Evolutionary conservation across 441 rosid species (phyloP).

Genomic region (Eruca vesicaria): DNA sequence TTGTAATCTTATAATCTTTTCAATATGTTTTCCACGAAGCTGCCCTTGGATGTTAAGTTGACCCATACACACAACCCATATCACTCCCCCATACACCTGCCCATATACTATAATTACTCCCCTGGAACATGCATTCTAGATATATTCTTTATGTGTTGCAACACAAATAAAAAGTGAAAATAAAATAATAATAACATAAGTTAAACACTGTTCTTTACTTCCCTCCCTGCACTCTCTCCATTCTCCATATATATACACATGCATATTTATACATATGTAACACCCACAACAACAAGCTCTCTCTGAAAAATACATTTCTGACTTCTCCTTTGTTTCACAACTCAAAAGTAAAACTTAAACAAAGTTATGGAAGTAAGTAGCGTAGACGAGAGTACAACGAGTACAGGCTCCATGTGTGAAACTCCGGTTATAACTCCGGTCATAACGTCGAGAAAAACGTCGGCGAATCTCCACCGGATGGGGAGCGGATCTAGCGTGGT

Average conservation of each 20-base stretch:
- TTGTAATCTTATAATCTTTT: neutral
- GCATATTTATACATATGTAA: neutral
- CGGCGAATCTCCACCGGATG: constrained; percentile 46
- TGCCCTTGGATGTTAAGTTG: constrained; percentile 34
- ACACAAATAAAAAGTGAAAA: constrained; percentile 17
- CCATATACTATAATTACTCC: constrained; percentile 35
- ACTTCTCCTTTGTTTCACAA: neutral
- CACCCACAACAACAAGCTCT: neutral
- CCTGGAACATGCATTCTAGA: constrained; percentile 28
- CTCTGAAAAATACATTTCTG: constrained; percentile 10
- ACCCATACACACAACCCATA: constrained; percentile 52
- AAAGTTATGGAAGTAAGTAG: constrained; percentile 59
- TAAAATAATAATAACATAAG: constrained; percentile 2
- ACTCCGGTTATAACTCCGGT: constrained; percentile 20
- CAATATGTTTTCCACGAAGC: constrained; percentile 19
- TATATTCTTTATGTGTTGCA: neutral
- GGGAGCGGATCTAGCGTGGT: constrained; percentile 80
- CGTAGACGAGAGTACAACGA: constrained; percentile 65
- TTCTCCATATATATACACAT: constrained; percentile 12
- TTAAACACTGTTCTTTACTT: constrained; percentile 26
- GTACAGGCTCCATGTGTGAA: constrained; percentile 41
- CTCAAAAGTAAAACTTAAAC: neutral
- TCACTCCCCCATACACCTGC: constrained; percentile 32
- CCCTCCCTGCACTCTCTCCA: neutral
- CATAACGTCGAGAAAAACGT: constrained; percentile 43